Evolutionary conservation across 306 rosid genomes (phyloP), one percentile per base, ranked within the genome.

Genomic region (Notholithocarpus densiflorus): DNA sequence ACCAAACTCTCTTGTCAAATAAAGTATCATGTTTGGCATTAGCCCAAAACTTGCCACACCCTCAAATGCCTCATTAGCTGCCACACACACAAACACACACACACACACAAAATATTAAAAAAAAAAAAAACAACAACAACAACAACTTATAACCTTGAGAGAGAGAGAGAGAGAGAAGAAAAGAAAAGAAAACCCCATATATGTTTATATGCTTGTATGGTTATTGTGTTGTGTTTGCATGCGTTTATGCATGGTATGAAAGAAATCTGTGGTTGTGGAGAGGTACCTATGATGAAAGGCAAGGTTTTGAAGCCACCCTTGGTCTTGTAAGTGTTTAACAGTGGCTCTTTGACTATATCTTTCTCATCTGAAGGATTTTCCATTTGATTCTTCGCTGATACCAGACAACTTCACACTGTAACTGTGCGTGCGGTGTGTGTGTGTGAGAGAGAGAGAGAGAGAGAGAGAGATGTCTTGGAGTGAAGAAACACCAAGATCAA

Each of bases 21-120:
- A 82, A 14, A 82, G 54, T 12, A 82, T 77, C 82, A 82, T 77
- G 65, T 56, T 72, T 23, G 85, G 82, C 24, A 15, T 4, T 15
- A 82, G 48, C 56, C 85, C 85, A 68, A 17, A 3, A 65, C 66
- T 77, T 4, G 85, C 78, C 8, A 45, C 32, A 9, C 40, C 77
- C 79, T 82, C 82, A 72, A 82, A 60, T 34, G 82, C 61, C 10
- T 70, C 85, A 56, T 65, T 77, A 7, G 74, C 85, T 82, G 72
- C 59, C 52, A 13, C 74, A 45, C 4, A 43, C 34, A 31, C 34
- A 31, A n/a, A n/a, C n/a, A n/a, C 34, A 31, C 51, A 45, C 74
- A 71, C 10, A 21, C 37, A 32, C 37, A 32, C 37, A 34, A 34
- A 34, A 34, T 34, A 34, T 34, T 32, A 43, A 40, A 40, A 5